phyloP scores from a whole-genome alignment of 1,284 basidiomycete species.

The Fistulinella cinereoalba region DNA sequence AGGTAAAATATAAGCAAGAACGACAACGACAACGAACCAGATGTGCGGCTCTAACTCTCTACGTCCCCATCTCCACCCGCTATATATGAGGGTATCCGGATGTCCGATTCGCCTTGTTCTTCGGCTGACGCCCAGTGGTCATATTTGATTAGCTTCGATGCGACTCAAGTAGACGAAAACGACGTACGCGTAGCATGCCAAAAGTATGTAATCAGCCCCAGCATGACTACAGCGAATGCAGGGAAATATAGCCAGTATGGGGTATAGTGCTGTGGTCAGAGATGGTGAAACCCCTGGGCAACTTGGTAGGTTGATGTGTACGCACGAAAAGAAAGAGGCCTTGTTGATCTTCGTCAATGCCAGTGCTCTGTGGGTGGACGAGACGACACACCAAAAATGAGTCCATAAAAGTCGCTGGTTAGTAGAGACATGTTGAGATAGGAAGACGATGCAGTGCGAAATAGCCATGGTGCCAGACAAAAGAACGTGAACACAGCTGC shows the following conservation, averaged over 20 bases:
- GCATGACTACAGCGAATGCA: conserved; percentile 64
- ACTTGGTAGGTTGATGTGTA: conserved; percentile 3
- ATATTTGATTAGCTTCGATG: conserved; percentile 1
- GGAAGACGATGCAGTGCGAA: conserved; percentile 77
- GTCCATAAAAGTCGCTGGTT: conserved; percentile 84
- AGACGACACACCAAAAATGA: conserved; percentile 64
- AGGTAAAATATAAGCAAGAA: background rate
- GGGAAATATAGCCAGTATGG: conserved; percentile 85
- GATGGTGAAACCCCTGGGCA: background rate
- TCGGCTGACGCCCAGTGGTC: conserved; percentile 16
- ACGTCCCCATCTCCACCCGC: background rate
- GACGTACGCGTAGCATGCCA: conserved; percentile 74
- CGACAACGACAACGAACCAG: background rate
- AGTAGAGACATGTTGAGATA: conserved; percentile 82
- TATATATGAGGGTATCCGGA: conserved; percentile 25
- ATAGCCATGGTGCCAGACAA: conserved; percentile 79
- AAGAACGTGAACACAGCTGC: conserved; percentile 74
- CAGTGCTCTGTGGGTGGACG: background rate
- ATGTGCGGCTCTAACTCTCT: conserved; percentile 10
- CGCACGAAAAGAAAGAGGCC: conserved; percentile 67
- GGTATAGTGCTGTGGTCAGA: conserved; percentile 56
- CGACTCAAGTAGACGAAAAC: background rate
- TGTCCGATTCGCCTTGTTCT: conserved; percentile 27
- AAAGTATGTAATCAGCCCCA: conserved; percentile 75
- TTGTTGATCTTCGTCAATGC: conserved; percentile 22